phyloP scores from a whole-genome alignment of 2,329 filamentous ascomycete species.

The Magnaporthiopsis rhizophila region DNA sequence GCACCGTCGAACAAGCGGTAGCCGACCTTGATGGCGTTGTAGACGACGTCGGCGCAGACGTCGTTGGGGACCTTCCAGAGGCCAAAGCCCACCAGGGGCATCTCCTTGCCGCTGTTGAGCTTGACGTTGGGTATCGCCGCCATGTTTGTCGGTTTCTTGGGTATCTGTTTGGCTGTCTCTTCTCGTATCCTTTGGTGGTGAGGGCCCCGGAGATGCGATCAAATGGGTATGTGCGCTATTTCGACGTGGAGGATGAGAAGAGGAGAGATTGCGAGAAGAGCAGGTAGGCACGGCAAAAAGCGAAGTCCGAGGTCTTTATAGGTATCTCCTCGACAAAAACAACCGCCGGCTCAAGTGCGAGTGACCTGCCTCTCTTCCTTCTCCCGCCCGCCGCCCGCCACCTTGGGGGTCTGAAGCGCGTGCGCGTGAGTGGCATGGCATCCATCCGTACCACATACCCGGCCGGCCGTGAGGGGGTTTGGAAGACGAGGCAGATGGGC shows the following conservation, averaged over 20 bases:
- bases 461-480: no score
- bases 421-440: not conserved
- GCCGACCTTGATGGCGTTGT: conserved; percentile 61
- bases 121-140: conserved; percentile 26
- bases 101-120: conserved; percentile 57
- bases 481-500: not conserved
- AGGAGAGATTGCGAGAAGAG: not conserved
- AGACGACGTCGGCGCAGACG: conserved; percentile 66
- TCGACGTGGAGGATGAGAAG: not conserved
- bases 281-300: not conserved
- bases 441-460: not conserved
- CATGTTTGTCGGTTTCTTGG: not conserved
- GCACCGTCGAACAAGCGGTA: conserved; percentile 55
- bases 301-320: not conserved
- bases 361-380: not conserved
- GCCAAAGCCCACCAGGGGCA: conserved; percentile 70
- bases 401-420: not conserved
- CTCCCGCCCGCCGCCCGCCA: not conserved
- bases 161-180: not conserved
- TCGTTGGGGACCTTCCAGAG: conserved; percentile 78
- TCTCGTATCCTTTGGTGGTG: not conserved
- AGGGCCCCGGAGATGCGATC: not conserved
- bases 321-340: not conserved
- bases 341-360: not conserved
- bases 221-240: not conserved